A percentile compares a stretch with the other conserved stretches of the same genome.
These are phyloP conservation scores for Cardamine resedifolia DNA, from an alignment of 345 rosid species.

Conservation along the genomic window DNA sequence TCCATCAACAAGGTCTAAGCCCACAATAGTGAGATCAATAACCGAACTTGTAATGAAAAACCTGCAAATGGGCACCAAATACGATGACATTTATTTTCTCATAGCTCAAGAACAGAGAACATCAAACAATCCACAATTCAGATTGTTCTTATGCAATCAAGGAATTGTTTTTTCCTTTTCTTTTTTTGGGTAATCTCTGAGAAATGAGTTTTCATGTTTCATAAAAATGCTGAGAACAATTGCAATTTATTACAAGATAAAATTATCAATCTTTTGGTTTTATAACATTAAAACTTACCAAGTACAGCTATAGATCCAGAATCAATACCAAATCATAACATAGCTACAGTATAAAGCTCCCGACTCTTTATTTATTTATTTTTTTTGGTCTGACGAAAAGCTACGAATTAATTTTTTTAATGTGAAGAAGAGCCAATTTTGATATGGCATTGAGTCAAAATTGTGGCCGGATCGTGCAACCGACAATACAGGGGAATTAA, in stretches of 20 bases:
- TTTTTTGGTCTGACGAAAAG: slow-evolving; percentile 19
- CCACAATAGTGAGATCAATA: slow-evolving; percentile 88
- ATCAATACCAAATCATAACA: slow-evolving; percentile 24
- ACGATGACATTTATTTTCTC: not conserved
- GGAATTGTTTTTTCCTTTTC: no score
- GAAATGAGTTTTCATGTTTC: not conserved
- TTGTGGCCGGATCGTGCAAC: slow-evolving; percentile 7
- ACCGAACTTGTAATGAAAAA: slow-evolving; percentile 90
- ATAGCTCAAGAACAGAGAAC: not conserved
- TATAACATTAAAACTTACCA: slow-evolving; percentile 11
- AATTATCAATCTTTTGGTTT: not conserved
- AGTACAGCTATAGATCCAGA: slow-evolving; percentile 23
- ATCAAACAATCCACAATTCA: not conserved
- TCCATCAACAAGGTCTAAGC: slow-evolving; percentile 74
- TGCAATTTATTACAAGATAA: not conserved
- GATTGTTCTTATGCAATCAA: no score
- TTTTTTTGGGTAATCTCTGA: no score
- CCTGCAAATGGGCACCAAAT: slow-evolving; percentile 48
- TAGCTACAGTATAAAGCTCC: slow-evolving; percentile 30
- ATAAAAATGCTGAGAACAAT: not conserved
- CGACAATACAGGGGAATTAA: slow-evolving; percentile 18
- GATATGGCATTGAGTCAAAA: slow-evolving; percentile 8
- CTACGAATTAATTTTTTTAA: not conserved
- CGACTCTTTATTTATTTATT: not conserved
- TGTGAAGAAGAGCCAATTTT: slow-evolving; percentile 16